Evolutionary conservation across 257 asterid genomes (phyloP).

Genomic region (Anisodus acutangulus): DNA sequence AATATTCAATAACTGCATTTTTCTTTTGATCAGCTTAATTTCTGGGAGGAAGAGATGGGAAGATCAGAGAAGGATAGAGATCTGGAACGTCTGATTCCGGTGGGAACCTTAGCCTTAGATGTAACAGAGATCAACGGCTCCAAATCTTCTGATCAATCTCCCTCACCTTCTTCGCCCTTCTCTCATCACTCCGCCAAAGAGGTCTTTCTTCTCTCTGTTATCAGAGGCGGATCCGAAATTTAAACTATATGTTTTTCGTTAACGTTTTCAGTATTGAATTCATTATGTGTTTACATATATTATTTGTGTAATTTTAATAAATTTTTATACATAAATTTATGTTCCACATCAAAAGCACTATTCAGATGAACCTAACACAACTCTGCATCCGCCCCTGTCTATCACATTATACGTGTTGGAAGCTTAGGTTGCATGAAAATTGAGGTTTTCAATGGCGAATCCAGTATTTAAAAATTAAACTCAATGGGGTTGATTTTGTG

Average conservation of each 20-base stretch:
- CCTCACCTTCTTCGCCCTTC: slow-evolving; percentile 23
- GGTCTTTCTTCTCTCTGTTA: slow-evolving; percentile 19
- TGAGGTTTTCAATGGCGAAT: neutral
- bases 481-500: neutral
- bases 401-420: neutral
- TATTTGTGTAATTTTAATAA: too few relatives aligned
- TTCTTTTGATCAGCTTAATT: neutral
- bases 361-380: neutral
- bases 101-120: slow-evolving; percentile 9
- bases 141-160: slow-evolving; percentile 22
- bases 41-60: neutral
- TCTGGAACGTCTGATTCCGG: slow-evolving; percentile 35
- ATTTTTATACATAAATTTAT: too few relatives aligned
- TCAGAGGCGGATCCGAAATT: neutral
- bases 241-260: neutral
- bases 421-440: neutral
- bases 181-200: slow-evolving; percentile 34
- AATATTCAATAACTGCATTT: neutral
- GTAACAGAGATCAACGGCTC: slow-evolving; percentile 26
- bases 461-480: neutral
- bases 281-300: too few relatives aligned
- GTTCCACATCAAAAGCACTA: too few relatives aligned
- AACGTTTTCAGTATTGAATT: too few relatives aligned
- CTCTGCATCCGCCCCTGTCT: too few relatives aligned
- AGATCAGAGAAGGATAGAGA: slow-evolving; percentile 35